Conservation (phyloP, 441 rosid species). For the Arabidopsis hybrid region DNA sequence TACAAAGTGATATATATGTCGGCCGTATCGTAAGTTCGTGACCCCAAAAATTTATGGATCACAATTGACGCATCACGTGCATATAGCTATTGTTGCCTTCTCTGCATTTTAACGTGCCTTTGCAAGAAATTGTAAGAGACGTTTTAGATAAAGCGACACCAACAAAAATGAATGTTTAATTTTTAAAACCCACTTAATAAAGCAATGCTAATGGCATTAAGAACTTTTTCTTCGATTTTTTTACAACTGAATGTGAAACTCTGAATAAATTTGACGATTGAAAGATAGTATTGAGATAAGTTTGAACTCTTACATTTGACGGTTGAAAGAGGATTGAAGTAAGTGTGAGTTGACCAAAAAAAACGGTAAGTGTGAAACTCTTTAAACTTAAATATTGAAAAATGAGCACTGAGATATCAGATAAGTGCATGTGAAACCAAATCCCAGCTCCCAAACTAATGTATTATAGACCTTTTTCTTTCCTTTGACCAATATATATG, state of each 20-base stretch:
- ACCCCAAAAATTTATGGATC: slow-evolving; percentile 26
- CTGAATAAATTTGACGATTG: slow-evolving; percentile 5
- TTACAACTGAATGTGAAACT: neutral
- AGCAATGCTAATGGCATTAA: slow-evolving; percentile 2
- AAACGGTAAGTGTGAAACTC: neutral
- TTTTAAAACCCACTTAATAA: neutral
- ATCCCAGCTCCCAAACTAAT: neutral
- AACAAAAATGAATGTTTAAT: too few relatives aligned
- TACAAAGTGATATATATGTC: neutral
- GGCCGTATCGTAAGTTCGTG: slow-evolving; percentile 16
- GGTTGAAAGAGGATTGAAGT: neutral
- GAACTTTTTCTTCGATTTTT: neutral
- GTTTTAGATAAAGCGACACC: neutral
- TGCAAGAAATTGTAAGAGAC: neutral
- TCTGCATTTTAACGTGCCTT: slow-evolving; percentile 10
- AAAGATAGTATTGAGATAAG: neutral
- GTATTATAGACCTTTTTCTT: neutral
- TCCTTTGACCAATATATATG: neutral
- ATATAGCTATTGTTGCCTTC: neutral
- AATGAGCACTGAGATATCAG: slow-evolving; percentile 15
- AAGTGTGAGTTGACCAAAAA: slow-evolving; percentile 13
- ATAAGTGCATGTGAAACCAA: slow-evolving; percentile 19
- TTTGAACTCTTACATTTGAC: slow-evolving; percentile 7
- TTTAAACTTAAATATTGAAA: neutral
- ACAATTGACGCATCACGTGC: slow-evolving; percentile 14